Base-by-base conservation (phyloP, 495 filamentous ascomycete species). In the Opeltia flavorubescens region DNA sequence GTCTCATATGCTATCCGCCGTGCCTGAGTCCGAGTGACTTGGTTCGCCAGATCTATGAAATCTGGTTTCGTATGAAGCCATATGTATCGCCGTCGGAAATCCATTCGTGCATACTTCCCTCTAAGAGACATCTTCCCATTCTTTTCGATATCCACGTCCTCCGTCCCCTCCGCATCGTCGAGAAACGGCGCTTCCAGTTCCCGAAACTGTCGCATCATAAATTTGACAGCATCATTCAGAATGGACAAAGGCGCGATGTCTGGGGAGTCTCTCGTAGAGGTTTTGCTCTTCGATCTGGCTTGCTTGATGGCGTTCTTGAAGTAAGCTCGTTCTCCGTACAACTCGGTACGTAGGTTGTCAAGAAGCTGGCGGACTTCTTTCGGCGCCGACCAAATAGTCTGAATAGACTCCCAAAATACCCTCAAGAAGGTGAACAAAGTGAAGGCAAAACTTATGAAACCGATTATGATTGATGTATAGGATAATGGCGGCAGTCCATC, bases 361-460 rank as follows among this genome's bases (percentile, higher is more conserved):
- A 58, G 39, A 40, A 48, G 47, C 21, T 21, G 23, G 6, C 24
- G 45, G 31, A 53, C 36, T 38, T 58, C 39, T 20, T 35, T 50
- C 13, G 55, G 55, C 4, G 55, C 55, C 11, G 36, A 17, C 49
- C 47, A 52, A 30, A 58, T 31, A 7, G 55, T 58, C n/a, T 48
- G 42, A 17, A 58, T 47, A 0, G 55, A 51, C 9, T 50, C 43
- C 52, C 55, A 58, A 34, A 58, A 55, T 9, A 58, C 52, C 18
- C 48, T 39, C 1, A 55, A 9, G 29, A 55, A 55, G 0, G 52
- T 55, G 20, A 55, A 50, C 29, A 58, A 52, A 1, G 55, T 58
- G 30, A 58, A 55, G n/a, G 52, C 44, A 15, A 58, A 58, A 8
- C 43, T 47, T 5, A 49, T 47, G 26, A 58, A 58, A n/a, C 55